These are phyloP conservation scores for Lachnellula hyalina DNA, from an alignment of 2,329 filamentous ascomycete species.

Conservation along the genomic window DNA sequence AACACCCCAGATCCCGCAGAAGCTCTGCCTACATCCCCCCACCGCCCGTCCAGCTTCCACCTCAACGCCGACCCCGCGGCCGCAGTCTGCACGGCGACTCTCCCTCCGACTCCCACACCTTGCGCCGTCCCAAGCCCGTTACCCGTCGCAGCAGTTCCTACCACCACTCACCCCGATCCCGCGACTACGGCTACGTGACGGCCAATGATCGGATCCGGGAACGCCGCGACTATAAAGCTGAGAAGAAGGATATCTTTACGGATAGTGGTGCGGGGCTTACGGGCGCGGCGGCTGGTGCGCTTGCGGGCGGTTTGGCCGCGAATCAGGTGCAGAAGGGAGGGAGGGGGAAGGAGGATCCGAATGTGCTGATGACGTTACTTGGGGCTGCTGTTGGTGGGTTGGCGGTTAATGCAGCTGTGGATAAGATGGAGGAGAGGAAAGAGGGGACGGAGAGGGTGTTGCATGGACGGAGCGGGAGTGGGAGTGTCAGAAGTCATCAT, in stretches of 20 bases:
- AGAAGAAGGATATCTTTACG: conserved; percentile 1
- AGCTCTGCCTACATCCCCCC: not conserved
- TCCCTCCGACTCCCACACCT: not conserved
- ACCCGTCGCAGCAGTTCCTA: conserved; percentile 7
- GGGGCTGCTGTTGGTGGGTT: conserved; percentile 11
- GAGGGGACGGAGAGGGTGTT: not conserved
- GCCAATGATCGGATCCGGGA: not conserved
- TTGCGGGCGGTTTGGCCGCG: conserved; percentile 7
- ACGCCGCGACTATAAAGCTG: not conserved
- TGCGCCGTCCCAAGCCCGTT: not conserved
- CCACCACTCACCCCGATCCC: not conserved
- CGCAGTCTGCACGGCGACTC: not conserved
- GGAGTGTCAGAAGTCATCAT: not conserved
- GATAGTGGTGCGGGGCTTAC: conserved; percentile 7
- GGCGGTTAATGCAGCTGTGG: conserved; percentile 9
- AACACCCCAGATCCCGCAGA: not conserved
- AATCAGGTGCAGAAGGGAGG: conserved; percentile 1
- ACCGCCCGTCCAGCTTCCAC: not conserved
- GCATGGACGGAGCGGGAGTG: not conserved
- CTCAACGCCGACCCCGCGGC: not conserved
- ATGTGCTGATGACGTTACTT: conserved; percentile 2
- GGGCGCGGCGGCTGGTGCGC: conserved; percentile 5
- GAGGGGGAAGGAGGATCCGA: not conserved
- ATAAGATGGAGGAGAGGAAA: conserved; percentile 5
- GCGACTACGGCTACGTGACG: not conserved